Percentiles rank a stretch among this genome's conserved stretches.
Evolutionary conservation across 352 stramenopile genomes (phyloP).

Genomic region (Phytophthora ramorum): DNA sequence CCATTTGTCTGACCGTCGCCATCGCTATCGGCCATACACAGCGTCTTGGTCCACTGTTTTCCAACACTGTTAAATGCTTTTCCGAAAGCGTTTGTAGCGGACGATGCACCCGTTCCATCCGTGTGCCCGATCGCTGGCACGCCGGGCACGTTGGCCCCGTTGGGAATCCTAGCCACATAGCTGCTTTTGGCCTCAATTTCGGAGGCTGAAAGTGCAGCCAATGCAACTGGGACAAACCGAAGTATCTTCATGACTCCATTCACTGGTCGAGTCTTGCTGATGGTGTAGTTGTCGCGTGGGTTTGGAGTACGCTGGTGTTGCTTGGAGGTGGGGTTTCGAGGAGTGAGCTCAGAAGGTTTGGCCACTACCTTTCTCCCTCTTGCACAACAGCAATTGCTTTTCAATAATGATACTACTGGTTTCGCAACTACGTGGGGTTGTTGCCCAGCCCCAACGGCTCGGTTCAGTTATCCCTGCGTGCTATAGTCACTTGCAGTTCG

Average conservation of each 20-base stretch:
- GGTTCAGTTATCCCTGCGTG: background rate
- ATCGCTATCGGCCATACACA: conserved; percentile 17
- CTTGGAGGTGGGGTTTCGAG: background rate
- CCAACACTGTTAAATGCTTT: background rate
- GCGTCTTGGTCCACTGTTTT: conserved; percentile 26
- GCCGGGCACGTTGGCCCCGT: conserved; percentile 41
- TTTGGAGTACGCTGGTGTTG: background rate
- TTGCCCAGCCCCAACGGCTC: background rate
- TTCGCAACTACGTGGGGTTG: background rate
- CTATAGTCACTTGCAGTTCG: background rate
- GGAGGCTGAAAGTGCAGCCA: background rate
- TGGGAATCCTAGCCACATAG: conserved; percentile 27
- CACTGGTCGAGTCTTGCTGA: background rate
- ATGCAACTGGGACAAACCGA: background rate
- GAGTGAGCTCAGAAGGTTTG: background rate
- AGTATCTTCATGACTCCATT: background rate
- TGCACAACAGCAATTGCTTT: too few relatives aligned
- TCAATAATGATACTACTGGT: background rate
- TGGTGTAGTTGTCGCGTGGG: background rate
- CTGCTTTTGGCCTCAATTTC: background rate
- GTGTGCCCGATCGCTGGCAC: conserved; percentile 41
- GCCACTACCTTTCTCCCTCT: too few relatives aligned
- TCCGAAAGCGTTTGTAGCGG: background rate
- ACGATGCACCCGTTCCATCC: conserved; percentile 11
- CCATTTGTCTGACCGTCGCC: conserved; percentile 74